phyloP scores from a whole-genome alignment of 306 rosid genomes.

The Pterocarpus macrocarpus region DNA sequence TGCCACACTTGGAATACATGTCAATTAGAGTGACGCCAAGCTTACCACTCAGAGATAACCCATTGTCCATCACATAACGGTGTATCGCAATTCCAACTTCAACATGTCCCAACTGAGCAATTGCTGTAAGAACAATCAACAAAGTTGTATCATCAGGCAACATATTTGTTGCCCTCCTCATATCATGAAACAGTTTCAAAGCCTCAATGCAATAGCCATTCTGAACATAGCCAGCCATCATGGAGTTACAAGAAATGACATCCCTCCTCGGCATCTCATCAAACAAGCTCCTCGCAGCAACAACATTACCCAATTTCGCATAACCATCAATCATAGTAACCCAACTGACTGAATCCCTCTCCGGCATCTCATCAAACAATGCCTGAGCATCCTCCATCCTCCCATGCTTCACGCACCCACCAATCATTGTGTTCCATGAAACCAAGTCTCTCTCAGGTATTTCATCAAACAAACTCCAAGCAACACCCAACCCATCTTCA shows the following conservation, averaged over 20 bases:
- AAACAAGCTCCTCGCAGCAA: constrained; percentile 67
- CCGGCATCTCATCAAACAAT: constrained; percentile 64
- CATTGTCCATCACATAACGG: constrained; percentile 56
- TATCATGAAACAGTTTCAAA: constrained; percentile 67
- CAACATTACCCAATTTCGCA: constrained; percentile 59
- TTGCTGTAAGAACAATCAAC: constrained; percentile 70
- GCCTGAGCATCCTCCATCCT: constrained; percentile 61
- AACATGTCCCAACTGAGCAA: constrained; percentile 65
- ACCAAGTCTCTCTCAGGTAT: constrained; percentile 75
- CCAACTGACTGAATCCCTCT: constrained; percentile 73
- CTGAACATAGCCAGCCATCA: constrained; percentile 81
- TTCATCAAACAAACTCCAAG: constrained; percentile 69
- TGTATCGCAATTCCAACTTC: constrained; percentile 64
- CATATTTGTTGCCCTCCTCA: constrained; percentile 48
- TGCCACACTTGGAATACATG: constrained; percentile 87
- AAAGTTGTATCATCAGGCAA: constrained; percentile 65
- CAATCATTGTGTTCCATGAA: constrained; percentile 84
- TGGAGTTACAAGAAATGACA: constrained; percentile 68
- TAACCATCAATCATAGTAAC: constrained; percentile 77
- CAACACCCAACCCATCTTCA: constrained; percentile 54
- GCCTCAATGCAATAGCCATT: constrained; percentile 71
- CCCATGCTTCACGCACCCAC: constrained; percentile 71
- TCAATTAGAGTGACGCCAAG: constrained; percentile 75
- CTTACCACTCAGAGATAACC: constrained; percentile 58
- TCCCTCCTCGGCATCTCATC: constrained; percentile 70